Conservation (phyloP, 2,329 filamentous ascomycete species). For the Monilinia fructigena region DNA sequence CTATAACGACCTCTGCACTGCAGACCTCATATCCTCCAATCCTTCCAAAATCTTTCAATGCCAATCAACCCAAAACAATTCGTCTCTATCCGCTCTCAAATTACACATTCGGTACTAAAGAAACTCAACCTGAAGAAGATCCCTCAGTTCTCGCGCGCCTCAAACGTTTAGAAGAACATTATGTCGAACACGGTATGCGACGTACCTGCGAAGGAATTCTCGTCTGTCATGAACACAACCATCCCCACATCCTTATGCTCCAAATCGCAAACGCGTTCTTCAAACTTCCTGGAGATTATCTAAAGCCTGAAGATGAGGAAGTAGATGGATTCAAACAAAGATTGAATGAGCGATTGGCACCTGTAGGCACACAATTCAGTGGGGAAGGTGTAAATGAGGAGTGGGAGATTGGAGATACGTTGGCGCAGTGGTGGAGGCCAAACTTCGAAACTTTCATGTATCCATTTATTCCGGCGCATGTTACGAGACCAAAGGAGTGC, state of each 20-base stretch:
- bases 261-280: constrained; percentile 99
- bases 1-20: constrained; percentile 71
- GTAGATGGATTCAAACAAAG: constrained; percentile 91
- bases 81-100: constrained; percentile 93
- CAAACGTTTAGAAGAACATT: constrained; percentile 95
- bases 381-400: constrained; percentile 87
- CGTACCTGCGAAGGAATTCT: constrained; percentile 95
- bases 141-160: constrained; percentile 90
- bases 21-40: constrained; percentile 78
- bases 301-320: constrained; percentile 86
- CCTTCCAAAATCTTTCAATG: constrained; percentile 79
- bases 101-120: constrained; percentile 98
- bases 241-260: constrained; percentile 97
- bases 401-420: constrained; percentile 91
- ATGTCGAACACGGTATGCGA: constrained; percentile 87
- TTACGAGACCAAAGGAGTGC: constrained; percentile 95
- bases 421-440: constrained; percentile 97
- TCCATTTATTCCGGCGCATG: constrained; percentile 93
- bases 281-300: constrained; percentile 95
- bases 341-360: constrained; percentile 89
- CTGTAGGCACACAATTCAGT: constrained; percentile 77
- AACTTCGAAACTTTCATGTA: constrained; percentile 99
- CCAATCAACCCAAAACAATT: constrained; percentile 85
- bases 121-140: constrained; percentile 96
- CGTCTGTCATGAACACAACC: constrained; percentile 98